Conservation (phyloP, 306 rosid species). For the Castanospermum australe region DNA sequence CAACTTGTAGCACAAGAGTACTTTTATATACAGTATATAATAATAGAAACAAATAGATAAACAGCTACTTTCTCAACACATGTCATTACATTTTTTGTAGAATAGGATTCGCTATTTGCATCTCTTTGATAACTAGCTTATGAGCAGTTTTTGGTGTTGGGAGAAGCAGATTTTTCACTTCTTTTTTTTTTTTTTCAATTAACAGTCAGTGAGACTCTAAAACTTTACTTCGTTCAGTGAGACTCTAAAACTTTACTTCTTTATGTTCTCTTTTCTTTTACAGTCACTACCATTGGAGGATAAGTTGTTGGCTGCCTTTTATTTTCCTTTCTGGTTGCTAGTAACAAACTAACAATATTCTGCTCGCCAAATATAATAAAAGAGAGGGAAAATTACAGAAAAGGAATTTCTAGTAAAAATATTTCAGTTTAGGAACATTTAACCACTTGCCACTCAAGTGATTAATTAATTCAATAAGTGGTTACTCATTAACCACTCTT, state of each 20-base stretch:
- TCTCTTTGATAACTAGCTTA: not conserved
- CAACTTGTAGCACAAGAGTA: not conserved
- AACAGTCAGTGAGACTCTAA: not conserved
- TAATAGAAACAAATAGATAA: not conserved
- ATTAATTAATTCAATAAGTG: not conserved
- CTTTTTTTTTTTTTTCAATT: not conserved
- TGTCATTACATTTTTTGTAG: not conserved
- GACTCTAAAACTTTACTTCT: not conserved
- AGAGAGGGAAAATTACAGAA: not conserved
- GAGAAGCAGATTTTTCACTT: not conserved
- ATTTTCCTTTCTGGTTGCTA: not conserved
- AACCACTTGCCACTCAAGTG: not conserved
- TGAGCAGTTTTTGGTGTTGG: not conserved
- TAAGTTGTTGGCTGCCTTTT: not conserved
- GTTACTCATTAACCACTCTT: not conserved
- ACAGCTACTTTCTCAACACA: not conserved
- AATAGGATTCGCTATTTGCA: not conserved
- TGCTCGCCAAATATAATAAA: not conserved
- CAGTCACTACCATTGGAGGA: not conserved
- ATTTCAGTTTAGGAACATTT: too few relatives aligned
- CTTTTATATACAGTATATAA: too few relatives aligned
- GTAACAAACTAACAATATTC: not conserved
- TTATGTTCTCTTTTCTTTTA: not conserved
- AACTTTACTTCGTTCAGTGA: not conserved
- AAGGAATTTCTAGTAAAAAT: not conserved